Base-by-base conservation (phyloP, 2,329 filamentous ascomycete genomes). In the Myriosclerotinia curreyana region DNA sequence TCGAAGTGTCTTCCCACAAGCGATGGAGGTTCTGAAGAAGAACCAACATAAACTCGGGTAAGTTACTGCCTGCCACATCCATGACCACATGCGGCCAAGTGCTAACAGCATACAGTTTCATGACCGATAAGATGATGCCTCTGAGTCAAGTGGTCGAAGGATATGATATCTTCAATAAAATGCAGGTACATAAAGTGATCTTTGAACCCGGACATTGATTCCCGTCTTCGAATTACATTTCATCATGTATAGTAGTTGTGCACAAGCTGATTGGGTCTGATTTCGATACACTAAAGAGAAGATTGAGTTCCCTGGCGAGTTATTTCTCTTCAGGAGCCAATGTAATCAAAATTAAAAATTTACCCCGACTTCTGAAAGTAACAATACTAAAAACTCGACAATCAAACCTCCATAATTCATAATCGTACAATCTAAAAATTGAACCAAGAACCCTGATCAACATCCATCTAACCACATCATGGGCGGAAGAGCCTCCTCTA, bases 91-190 rank as follows among this genome's bases (percentile, higher is more conserved):
- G 6, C 3, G 7, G 40, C 8, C 44, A 36, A 44, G 60, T 53
- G 28, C 69, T 76, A 69, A 73, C 64, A 7, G 46, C 34, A n/a
- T 65, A 46, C 69, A 89, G 88, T 64, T 92, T 92, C 77, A 90
- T 92, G 88, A 86, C 87, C 56, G 86, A 91, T 66, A 86, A 89
- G 69, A 82, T 90, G 69, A 89, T 91, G 86, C 87, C 88, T 2
- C 78, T 91, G 49, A 80, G 80, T 6, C 79, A 87, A 61, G 89
- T 88, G 0, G 81, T 84, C 3, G 82, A 88, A 72, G 89, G 85
- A 50, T 92, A 91, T 72, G 82, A 87, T 11, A 77, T 90, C 34
- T 92, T 91, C 72, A 85, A 91, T 73, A 82, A 86, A 67, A 89
- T 88, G 83, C 84, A 87, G 76, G 87, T 82, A 25, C 87, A 91